Evolutionary conservation across 495 filamentous ascomycete genomes (phyloP).

Genomic region (Talaromyces adpressus): DNA sequence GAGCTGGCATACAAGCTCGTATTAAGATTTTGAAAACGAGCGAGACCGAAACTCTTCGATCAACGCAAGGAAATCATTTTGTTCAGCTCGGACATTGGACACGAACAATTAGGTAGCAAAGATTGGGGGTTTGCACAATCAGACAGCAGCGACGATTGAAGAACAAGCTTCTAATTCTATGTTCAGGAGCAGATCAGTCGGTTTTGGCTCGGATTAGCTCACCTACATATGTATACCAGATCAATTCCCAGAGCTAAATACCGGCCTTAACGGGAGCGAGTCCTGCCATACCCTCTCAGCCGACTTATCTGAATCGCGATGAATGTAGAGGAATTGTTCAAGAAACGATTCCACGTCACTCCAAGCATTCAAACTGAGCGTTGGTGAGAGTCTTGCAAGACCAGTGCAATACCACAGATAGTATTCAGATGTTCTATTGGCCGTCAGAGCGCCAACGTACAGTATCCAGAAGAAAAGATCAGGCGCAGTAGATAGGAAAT

Average conservation of each 20-base stretch:
- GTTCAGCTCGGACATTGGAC: no score
- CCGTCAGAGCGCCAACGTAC: not conserved
- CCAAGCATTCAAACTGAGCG: not conserved
- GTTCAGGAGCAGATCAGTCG: no score
- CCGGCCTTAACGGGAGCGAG: constrained; percentile 12
- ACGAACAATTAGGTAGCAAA: no score
- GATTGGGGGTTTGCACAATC: no score
- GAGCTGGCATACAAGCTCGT: no score
- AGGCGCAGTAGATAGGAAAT: not conserved
- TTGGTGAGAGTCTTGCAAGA: constrained; percentile 1
- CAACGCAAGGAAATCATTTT: no score
- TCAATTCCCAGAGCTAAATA: not conserved
- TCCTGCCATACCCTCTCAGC: constrained; percentile 4
- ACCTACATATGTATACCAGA: not conserved
- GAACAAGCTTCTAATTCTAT: no score
- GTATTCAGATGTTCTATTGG: not conserved
- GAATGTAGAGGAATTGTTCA: constrained; percentile 2
- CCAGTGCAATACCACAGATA: constrained; percentile 1
- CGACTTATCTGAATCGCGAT: not conserved
- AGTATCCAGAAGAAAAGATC: not conserved
- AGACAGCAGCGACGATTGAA: no score
- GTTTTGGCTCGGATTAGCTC: not conserved
- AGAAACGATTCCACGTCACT: not conserved
- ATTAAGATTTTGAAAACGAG: no score
- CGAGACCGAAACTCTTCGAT: no score